Evolutionary conservation across 805 yeast genomes (phyloP).

Genomic region (Clavispora phyllophila): DNA sequence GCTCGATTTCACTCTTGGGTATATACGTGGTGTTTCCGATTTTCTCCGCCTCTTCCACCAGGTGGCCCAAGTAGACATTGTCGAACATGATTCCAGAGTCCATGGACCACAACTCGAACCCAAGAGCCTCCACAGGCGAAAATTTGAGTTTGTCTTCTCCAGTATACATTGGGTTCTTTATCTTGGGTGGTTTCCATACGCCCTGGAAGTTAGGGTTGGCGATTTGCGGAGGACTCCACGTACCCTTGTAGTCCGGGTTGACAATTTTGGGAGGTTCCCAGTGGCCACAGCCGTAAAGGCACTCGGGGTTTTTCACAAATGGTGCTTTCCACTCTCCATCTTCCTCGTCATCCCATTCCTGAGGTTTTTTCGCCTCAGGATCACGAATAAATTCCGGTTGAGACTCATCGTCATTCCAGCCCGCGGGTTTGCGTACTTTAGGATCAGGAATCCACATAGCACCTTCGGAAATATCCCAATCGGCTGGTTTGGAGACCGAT

Average conservation of each 20-base stretch:
- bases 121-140: conserved; percentile 70
- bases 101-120: conserved; percentile 90
- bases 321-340: conserved; percentile 86
- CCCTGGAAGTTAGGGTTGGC: conserved; percentile 78
- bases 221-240: conserved; percentile 67
- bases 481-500: conserved; percentile 63
- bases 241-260: conserved; percentile 72
- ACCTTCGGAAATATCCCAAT: conserved; percentile 78
- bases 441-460: conserved; percentile 58
- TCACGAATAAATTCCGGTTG: conserved; percentile 56
- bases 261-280: conserved; percentile 67
- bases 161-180: conserved; percentile 66
- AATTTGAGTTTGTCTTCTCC: conserved; percentile 56
- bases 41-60: conserved; percentile 75
- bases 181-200: conserved; percentile 62
- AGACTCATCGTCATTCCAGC: conserved; percentile 63
- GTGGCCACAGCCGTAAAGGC: conserved; percentile 73
- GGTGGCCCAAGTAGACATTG: conserved; percentile 81
- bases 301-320: conserved; percentile 64
- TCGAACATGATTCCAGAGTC: conserved; percentile 70
- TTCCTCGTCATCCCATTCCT: conserved; percentile 83
- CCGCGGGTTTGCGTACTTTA: conserved; percentile 60
- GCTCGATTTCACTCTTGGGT: conserved; percentile 51
- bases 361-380: conserved; percentile 64
- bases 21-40: conserved; percentile 74